phyloP scores from a whole-genome alignment of 208 protist species.

The Blechomonas ayalai region DNA sequence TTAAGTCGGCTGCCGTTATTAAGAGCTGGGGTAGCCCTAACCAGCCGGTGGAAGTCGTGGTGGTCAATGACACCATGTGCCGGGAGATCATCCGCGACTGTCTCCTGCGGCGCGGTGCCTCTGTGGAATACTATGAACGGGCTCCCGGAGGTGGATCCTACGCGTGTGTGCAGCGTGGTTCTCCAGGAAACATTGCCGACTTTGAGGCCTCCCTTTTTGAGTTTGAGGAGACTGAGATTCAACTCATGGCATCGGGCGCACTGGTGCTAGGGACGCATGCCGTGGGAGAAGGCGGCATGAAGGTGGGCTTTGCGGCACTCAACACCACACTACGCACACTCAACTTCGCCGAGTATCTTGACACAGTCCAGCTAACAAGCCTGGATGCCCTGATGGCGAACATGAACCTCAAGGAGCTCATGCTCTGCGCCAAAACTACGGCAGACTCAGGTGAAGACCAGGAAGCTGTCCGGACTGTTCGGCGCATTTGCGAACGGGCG shows the following conservation, averaged over 20 bases:
- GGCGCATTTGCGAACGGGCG: constrained; percentile 77
- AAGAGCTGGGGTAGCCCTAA: constrained; percentile 44
- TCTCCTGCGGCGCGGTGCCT: constrained; percentile 64
- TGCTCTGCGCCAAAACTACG: constrained; percentile 14
- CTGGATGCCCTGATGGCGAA: constrained; percentile 76
- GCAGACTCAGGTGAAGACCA: constrained; percentile 18
- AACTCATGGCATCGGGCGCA: constrained; percentile 60
- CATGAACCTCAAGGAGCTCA: constrained; percentile 82
- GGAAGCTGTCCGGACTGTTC: constrained; percentile 38
- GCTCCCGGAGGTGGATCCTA: constrained; percentile 37
- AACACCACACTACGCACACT: constrained; percentile 84
- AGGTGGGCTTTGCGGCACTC: constrained; percentile 66
- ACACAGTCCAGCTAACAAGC: constrained; percentile 61
- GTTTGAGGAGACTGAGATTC: constrained; percentile 84
- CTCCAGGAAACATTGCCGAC: constrained; percentile 82
- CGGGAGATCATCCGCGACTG: constrained; percentile 83
- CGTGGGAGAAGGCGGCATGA: constrained; percentile 15
- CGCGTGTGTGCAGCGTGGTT: constrained; percentile 74
- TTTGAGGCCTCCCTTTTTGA: constrained; percentile 87
- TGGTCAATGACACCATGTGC: constrained; percentile 78
- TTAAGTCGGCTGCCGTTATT: constrained; percentile 77
- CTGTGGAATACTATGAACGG: constrained; percentile 78
- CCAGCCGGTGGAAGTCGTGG: constrained; percentile 37
- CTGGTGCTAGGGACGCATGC: constrained; percentile 32
- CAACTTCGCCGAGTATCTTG: constrained; percentile 66